phyloP scores from a whole-genome alignment of 2,329 filamentous ascomycete species.

The Ustilaginoidea virens region DNA sequence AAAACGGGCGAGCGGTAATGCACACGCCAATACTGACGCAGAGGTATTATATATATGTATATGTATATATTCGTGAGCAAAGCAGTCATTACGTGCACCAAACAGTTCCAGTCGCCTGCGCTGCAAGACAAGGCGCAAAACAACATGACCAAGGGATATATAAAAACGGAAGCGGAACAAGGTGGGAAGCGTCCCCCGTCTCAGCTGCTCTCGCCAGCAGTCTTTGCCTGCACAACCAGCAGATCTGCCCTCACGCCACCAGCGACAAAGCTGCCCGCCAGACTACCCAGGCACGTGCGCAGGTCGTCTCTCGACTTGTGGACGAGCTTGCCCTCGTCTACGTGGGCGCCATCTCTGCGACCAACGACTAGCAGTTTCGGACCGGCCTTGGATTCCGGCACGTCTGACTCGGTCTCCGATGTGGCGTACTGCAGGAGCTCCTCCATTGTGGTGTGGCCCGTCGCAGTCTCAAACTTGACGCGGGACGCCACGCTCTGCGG shows the following conservation, averaged over 20 bases:
- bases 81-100: too few relatives aligned
- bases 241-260: conserved; percentile 10
- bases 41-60: too few relatives aligned
- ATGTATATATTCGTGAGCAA: too few relatives aligned
- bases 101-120: too few relatives aligned
- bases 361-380: conserved; percentile 11
- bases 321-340: conserved; percentile 10
- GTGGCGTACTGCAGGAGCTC: conserved; percentile 10
- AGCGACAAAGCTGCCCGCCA: conserved; percentile 10
- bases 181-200: background rate
- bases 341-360: conserved; percentile 6
- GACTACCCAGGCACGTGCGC: conserved; percentile 9
- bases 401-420: conserved; percentile 4
- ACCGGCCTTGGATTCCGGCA: conserved; percentile 1
- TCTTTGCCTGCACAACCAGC: conserved; percentile 17
- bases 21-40: too few relatives aligned
- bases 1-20: too few relatives aligned
- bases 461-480: conserved; percentile 9
- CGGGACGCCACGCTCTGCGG: conserved; percentile 5
- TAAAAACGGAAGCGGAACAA: background rate
- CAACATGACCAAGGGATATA: too few relatives aligned
- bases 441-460: conserved; percentile 7
- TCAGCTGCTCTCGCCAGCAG: background rate
- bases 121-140: too few relatives aligned
- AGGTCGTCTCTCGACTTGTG: conserved; percentile 8